phyloP scores from a whole-genome alignment of 768 basidiomycete genomes.

The Cystofilobasidium capitatum region DNA sequence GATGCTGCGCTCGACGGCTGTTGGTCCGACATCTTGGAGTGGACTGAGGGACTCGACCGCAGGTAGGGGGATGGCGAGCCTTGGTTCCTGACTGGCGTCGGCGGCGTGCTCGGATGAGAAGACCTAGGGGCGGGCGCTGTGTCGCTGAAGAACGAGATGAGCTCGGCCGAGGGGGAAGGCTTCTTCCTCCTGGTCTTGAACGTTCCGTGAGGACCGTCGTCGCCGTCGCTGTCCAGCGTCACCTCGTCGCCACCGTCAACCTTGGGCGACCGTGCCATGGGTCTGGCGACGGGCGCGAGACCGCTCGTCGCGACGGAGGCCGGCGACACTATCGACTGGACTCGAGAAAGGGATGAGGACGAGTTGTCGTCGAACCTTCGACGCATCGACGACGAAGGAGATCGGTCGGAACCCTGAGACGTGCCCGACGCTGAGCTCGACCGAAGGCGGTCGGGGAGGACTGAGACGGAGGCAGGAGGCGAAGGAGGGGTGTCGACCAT shows the following conservation, averaged over 20 bases:
- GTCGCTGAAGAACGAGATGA: conserved; percentile 8
- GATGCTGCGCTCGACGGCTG: background rate
- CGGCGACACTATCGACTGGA: background rate
- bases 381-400: background rate
- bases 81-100: background rate
- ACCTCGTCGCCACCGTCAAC: background rate
- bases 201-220: background rate
- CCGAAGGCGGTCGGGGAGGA: background rate
- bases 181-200: no score
- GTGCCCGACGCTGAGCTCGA: background rate
- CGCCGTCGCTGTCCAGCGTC: background rate
- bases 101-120: background rate
- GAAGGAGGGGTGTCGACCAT: background rate
- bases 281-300: background rate
- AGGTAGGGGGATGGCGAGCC: conserved; percentile 1
- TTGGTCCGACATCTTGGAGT: background rate
- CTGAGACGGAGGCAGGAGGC: background rate
- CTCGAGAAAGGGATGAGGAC: no score
- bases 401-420: background rate
- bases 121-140: background rate
- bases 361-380: no score
- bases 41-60: background rate
- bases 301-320: background rate
- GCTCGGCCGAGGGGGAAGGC: background rate
- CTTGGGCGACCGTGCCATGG: conserved; percentile 11